A percentile compares a stretch with the other conserved stretches of the same genome.
Conservation (phyloP, 2,329 filamentous ascomycete species). For the Cercospora berteroae region DNA sequence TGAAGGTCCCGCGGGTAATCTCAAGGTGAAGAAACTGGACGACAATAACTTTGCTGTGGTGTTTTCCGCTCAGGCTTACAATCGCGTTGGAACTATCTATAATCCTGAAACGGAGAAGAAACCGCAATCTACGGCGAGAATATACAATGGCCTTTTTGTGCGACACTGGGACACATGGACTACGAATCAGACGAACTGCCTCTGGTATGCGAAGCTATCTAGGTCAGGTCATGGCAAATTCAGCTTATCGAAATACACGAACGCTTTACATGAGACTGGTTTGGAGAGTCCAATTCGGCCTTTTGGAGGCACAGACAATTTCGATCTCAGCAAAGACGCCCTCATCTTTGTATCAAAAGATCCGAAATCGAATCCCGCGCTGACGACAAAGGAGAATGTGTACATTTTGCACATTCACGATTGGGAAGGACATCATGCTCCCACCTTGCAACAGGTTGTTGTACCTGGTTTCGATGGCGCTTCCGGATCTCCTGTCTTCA, state of each 20-base stretch:
- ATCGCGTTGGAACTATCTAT: constrained; percentile 61
- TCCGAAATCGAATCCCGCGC: constrained; percentile 65
- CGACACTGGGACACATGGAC: constrained; percentile 59
- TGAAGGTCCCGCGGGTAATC: constrained; percentile 48
- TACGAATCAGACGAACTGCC: constrained; percentile 64
- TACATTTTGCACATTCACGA: constrained; percentile 67
- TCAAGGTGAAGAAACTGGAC: constrained; percentile 46
- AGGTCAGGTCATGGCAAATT: constrained; percentile 38
- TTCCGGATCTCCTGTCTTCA: constrained; percentile 67
- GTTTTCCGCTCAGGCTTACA: constrained; percentile 60
- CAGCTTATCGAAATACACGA: constrained; percentile 52
- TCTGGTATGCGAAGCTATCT: constrained; percentile 68
- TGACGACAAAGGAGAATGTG: constrained; percentile 78
- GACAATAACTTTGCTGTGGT: constrained; percentile 46
- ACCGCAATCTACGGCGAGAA: constrained; percentile 46
- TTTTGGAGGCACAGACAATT: constrained; percentile 78
- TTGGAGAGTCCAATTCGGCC: constrained; percentile 69
- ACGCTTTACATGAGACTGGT: constrained; percentile 60
- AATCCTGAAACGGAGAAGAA: constrained; percentile 52
- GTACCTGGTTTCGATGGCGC: constrained; percentile 65
- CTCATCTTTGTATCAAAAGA: constrained; percentile 75
- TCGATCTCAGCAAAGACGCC: constrained; percentile 66
- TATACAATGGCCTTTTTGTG: constrained; percentile 54
- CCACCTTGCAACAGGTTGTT: constrained; percentile 53
- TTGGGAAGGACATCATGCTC: constrained; percentile 56